Conservation (phyloP, 495 filamentous ascomycete species). For the Hypoxylon cercidicola region DNA sequence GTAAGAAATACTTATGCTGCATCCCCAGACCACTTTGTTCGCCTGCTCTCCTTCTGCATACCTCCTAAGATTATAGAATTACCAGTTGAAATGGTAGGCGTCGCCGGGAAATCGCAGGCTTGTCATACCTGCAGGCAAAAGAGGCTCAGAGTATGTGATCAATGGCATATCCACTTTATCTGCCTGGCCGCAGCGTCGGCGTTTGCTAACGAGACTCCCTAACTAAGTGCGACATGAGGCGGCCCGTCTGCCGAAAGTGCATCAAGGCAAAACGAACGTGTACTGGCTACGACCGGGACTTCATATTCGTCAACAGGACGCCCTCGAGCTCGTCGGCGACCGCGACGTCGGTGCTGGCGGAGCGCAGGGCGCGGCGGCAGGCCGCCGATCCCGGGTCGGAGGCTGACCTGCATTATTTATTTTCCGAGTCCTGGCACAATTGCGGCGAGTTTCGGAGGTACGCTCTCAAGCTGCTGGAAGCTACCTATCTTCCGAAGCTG, state of each 20-base stretch:
- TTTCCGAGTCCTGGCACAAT: constrained; percentile 16
- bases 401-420: constrained; percentile 17
- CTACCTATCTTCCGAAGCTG: constrained; percentile 26
- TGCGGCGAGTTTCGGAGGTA: constrained; percentile 15
- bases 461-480: constrained; percentile 21
- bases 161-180: too few relatives aligned
- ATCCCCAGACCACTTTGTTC: too few relatives aligned
- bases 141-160: constrained; percentile 51
- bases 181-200: background rate
- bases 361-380: constrained; percentile 12
- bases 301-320: constrained; percentile 47
- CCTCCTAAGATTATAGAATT: too few relatives aligned
- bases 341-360: constrained; percentile 25
- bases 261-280: constrained; percentile 51
- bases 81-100: constrained; percentile 53
- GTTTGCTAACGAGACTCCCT: background rate
- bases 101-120: constrained; percentile 58
- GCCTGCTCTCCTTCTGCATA: too few relatives aligned
- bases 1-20: too few relatives aligned
- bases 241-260: constrained; percentile 51
- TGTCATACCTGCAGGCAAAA: constrained; percentile 58
- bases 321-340: constrained; percentile 13
- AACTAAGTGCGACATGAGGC: constrained; percentile 51
- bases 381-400: constrained; percentile 10
- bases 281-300: constrained; percentile 51